Evolutionary conservation across 176 grass and related monocot species (phyloP).

Genomic region (Sorghum bicolor): Sorghum_bicolor_NCBIv3 NC_012870.2:13411501-13412000

Average conservation of each 20-base stretch:
- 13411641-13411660: not conserved
- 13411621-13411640: not conserved
- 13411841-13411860: too few species aligned
- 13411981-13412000: too few species aligned
- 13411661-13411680: not conserved
- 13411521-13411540: slow-evolving; percentile 7
- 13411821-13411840: too few species aligned
- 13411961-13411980: too few species aligned
- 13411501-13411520: not conserved
- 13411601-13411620: not conserved
- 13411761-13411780: not conserved
- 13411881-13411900: too few species aligned
- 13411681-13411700: not conserved
- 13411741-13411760: not conserved
- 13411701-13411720: not conserved
- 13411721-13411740: not conserved
- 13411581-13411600: slow-evolving; percentile 43
- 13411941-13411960: too few species aligned
- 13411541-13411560: not conserved
- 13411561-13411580: slow-evolving; percentile 9
- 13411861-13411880: too few species aligned
- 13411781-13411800: not conserved
- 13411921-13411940: too few species aligned
- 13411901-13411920: too few species aligned
- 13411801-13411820: too few species aligned